Percentiles rank a stretch among this genome's conserved stretches.
These are phyloP conservation scores for Gyrodon lividus DNA, from an alignment of 768 basidiomycete species.

Conservation along the genomic window DNA sequence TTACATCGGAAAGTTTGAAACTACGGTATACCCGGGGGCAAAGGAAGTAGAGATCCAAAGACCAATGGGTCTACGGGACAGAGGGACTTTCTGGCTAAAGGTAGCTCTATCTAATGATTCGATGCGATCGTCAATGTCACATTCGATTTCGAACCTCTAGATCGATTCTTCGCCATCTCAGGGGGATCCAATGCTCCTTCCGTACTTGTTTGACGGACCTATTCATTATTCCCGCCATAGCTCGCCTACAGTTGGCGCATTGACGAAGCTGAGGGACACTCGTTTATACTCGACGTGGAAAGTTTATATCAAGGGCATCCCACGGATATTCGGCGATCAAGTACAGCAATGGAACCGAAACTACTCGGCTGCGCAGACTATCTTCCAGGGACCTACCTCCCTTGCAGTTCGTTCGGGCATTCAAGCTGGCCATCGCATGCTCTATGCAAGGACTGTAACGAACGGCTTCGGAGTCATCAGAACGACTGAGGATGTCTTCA, in stretches of 20 bases:
- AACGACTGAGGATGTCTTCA: constrained; percentile 44
- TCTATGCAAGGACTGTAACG: constrained; percentile 64
- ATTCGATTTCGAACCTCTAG: constrained; percentile 32
- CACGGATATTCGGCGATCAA: constrained; percentile 55
- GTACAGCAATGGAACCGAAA: constrained; percentile 65
- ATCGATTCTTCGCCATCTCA: constrained; percentile 54
- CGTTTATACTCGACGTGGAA: constrained; percentile 83
- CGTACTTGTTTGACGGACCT: constrained; percentile 73
- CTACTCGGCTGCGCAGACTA: constrained; percentile 70
- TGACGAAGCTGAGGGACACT: constrained; percentile 59
- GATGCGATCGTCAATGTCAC: background rate
- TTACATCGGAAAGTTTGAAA: constrained; percentile 62
- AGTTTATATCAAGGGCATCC: constrained; percentile 58
- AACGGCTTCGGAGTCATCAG: constrained; percentile 65
- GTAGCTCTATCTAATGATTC: constrained; percentile 34
- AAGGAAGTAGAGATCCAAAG: constrained; percentile 67
- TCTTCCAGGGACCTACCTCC: constrained; percentile 61
- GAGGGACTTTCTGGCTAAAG: constrained; percentile 72
- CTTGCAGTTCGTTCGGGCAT: constrained; percentile 67
- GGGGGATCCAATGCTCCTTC: constrained; percentile 37
- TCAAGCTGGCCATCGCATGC: constrained; percentile 68
- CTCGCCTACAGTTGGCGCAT: constrained; percentile 65
- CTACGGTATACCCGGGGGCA: constrained; percentile 50
- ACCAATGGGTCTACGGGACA: constrained; percentile 43
- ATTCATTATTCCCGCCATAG: constrained; percentile 68